Evolutionary conservation across 1,284 basidiomycete species (phyloP), one percentile per base, ranked within the genome.

Genomic region (Trametes hirsuta): DNA sequence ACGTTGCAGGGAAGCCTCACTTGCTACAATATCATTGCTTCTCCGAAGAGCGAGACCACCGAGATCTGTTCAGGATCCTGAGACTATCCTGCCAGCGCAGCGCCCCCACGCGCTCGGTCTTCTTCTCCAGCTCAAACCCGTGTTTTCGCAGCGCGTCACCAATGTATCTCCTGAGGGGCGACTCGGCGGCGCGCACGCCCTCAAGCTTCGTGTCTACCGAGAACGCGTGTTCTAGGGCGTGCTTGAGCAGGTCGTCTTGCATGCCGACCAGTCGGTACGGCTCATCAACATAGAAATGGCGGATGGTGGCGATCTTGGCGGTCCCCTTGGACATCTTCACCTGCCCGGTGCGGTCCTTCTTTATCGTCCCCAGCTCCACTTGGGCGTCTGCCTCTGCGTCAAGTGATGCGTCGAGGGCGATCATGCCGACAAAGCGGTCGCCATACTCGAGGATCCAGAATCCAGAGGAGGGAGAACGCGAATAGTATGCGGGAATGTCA

Each of bases 281-380:
- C 58, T 87, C 84, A 52, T 91, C 86, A 41, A 92, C 83, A 66
- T 84, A 87, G 70, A 93, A 85, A 71, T 94, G 93, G 30, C 91
- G 84, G 62, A 94, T 86, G n/a, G 81, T 77, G 9, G 86, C 90
- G 14, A 78, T 77, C 30, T 73, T 68, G 10, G 82, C 76, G 15
- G 79, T 79, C 46, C 76, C 75, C 36, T 69, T 75, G 49, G 66
- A 59, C 52, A 68, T 69, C 39, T 67, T 63, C 24, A 59, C 49
- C 14, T 58, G 61, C 52, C 58, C 67, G 45, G 65, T 55, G 47
- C 66, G 66, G 59, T 68, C 67, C 61, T 64, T 51, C 30, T 66
- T 63, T 39, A 52, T 42, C 34, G 55, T 24, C 4, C 45, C 51
- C 14, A 55, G 55, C 12, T 56, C 48, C 34, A 69, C 66, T 47